phyloP scores from a whole-genome alignment of 2,329 filamentous ascomycete genomes.

The Colletotrichum chlorophyti region DNA sequence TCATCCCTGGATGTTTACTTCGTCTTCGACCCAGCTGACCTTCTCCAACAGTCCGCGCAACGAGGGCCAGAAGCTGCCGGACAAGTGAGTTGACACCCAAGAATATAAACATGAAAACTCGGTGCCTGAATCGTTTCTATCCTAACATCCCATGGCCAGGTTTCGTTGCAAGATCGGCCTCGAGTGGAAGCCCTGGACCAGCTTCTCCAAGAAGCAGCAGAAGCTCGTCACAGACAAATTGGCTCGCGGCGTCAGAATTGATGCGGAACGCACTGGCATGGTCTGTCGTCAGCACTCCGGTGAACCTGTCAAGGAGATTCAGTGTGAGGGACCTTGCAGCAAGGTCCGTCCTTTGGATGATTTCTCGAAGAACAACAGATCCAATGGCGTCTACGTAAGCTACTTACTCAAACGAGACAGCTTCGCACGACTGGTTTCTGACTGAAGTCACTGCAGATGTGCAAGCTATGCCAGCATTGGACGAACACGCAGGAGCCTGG shows the following conservation, averaged over 20 bases:
- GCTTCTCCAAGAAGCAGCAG: conserved; percentile 43
- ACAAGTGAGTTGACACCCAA: neutral
- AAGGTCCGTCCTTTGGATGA: conserved; percentile 34
- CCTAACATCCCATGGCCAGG: conserved; percentile 30
- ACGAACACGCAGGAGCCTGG: conserved; percentile 42
- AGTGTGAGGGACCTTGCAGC: conserved; percentile 40
- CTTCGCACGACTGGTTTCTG: neutral
- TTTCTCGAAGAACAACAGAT: conserved; percentile 39
- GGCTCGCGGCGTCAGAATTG: conserved; percentile 21
- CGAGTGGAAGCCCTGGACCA: conserved; percentile 41
- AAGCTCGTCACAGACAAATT: conserved; percentile 33
- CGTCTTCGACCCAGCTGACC: neutral
- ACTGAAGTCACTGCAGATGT: conserved; percentile 35
- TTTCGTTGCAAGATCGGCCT: conserved; percentile 43
- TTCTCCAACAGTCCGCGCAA: neutral
- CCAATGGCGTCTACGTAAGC: conserved; percentile 39
- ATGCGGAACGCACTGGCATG: conserved; percentile 43
- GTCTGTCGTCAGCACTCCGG: conserved; percentile 42
- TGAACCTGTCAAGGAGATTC: conserved; percentile 33
- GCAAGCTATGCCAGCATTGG: conserved; percentile 44
- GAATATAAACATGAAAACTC: neutral
- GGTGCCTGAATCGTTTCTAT: neutral
- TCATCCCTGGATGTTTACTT: neutral
- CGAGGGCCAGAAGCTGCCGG: conserved; percentile 5
- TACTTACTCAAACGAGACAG: no score